Percentiles rank a stretch among this genome's conserved stretches.
Conservation (phyloP, 352 stramenopile species). For the Pythium plurisporium region DNA sequence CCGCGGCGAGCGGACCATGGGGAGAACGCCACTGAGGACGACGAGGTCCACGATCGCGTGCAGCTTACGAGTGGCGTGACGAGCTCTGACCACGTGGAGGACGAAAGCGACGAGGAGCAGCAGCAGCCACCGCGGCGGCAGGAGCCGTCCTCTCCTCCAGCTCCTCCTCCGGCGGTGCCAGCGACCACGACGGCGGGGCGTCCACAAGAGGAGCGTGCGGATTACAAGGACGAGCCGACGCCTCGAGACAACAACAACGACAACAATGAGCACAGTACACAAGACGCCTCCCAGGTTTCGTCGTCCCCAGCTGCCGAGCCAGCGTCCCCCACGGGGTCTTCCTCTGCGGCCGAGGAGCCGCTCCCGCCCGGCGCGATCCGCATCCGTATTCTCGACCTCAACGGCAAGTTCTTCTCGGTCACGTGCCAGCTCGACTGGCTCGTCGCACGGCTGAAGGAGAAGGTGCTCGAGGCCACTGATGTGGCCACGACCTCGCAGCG, state of each 20-base stretch:
- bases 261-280: not conserved
- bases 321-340: not conserved
- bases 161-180: not conserved
- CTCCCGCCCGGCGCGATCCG: conserved; percentile 39
- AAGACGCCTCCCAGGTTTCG: not conserved
- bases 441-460: conserved; percentile 59
- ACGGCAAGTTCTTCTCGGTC: conserved; percentile 84
- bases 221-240: conserved; percentile 8
- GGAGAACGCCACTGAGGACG: conserved; percentile 2
- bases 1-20: not conserved
- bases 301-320: not conserved
- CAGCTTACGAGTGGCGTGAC: conserved; percentile 1
- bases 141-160: too few species aligned
- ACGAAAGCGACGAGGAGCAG: conserved; percentile 7
- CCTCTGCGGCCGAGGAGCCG: not conserved
- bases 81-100: conserved; percentile 16
- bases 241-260: not conserved
- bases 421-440: conserved; percentile 58
- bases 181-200: not conserved
- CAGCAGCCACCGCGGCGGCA: too few species aligned
- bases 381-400: conserved; percentile 78
- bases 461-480: conserved; percentile 70
- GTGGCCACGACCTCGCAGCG: conserved; percentile 70
- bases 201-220: conserved; percentile 11
- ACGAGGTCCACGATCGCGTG: conserved; percentile 24